phyloP scores from a whole-genome alignment of 805 yeast species.

The Metschnikowia shivogae region DNA sequence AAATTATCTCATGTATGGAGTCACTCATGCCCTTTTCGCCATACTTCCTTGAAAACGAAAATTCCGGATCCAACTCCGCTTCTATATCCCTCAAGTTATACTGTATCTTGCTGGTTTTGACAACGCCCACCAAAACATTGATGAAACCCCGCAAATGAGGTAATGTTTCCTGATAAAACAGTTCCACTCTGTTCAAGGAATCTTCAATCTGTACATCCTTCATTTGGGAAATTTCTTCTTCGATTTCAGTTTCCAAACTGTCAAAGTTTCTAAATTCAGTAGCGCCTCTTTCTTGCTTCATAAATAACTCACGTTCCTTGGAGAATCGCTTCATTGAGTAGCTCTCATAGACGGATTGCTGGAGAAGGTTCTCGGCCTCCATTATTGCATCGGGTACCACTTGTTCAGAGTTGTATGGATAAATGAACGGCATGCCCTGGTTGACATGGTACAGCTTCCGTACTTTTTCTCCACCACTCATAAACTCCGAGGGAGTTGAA shows the following conservation, averaged over 20 bases:
- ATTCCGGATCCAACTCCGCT: conserved; percentile 31
- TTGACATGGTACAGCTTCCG: conserved; percentile 61
- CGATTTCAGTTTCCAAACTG: conserved; percentile 16
- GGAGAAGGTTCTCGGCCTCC: conserved; percentile 73
- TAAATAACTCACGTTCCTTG: conserved; percentile 64
- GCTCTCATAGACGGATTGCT: conserved; percentile 58
- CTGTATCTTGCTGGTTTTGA: conserved; percentile 49
- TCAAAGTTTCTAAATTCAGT: conserved; percentile 23
- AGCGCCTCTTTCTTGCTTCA: conserved; percentile 66
- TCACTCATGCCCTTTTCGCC: conserved; percentile 7
- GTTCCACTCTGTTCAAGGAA: conserved; percentile 54
- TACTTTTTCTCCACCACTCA: conserved; percentile 46
- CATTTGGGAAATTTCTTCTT: conserved; percentile 27
- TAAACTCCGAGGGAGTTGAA: conserved; percentile 38
- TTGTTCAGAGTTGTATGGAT: conserved; percentile 42
- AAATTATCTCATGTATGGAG: conserved; percentile 18
- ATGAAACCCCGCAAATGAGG: conserved; percentile 60
- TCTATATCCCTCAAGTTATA: conserved; percentile 33
- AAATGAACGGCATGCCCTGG: conserved; percentile 62
- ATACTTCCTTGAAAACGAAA: conserved; percentile 22
- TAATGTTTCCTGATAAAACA: conserved; percentile 50
- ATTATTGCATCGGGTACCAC: conserved; percentile 66
- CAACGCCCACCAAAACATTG: conserved; percentile 57
- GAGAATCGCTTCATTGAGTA: conserved; percentile 68
- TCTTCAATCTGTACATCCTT: conserved; percentile 29